Evolutionary conservation across 148 eudicot genomes (phyloP), one percentile per base, ranked within the genome.

Genomic region (Fagopyrum tataricum): DNA sequence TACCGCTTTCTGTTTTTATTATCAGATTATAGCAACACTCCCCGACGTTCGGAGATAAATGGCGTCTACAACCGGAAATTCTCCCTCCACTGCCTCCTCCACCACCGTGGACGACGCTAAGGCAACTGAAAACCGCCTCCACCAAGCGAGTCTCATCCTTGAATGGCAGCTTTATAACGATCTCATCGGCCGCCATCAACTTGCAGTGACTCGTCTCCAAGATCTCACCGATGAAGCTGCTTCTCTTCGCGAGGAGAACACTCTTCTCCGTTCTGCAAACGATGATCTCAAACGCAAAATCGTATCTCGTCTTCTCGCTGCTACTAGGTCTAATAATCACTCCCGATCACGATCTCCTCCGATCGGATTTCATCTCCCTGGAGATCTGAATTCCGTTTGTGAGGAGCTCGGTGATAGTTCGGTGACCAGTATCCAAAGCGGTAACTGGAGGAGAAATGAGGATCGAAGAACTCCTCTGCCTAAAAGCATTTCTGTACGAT

Each of bases 401-500:
- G 80, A 77, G 31, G 67, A 67, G 9, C 15, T 70, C 15, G 53
- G 74, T 46, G 51, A 46, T 18, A 70, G 48, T 6, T 61, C 40
- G n/a, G 13, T 61, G 5, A 26, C 40, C 26, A 23, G 31, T 20
- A 10, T 23, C 31, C 55, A 75, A 9, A 66, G 75, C 61, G 56
- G 18, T 10, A 40, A 58, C 51, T 47, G 72, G 37, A 78, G 53
- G 59, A 73, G 75, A 49, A 78, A 51, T 23, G 59, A 20, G 9
- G 80, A 80, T 31, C 37, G 37, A 44, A 53, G 81, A 78, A 53
- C 67, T 17, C 41, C 74, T 15, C 49, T 84, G 73, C 91, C 91
- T 1, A 89, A 82, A 81, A 85, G 91, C 77, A 87, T 87, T 39
- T 87, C 94, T 0, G 86, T 89, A 51, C 85, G 88, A 15, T 87